A percentile compares a stretch with the other conserved stretches of the same genome.
Conservation (phyloP, 148 eudicot genomes). For the Rhododendron ovatum region DNA sequence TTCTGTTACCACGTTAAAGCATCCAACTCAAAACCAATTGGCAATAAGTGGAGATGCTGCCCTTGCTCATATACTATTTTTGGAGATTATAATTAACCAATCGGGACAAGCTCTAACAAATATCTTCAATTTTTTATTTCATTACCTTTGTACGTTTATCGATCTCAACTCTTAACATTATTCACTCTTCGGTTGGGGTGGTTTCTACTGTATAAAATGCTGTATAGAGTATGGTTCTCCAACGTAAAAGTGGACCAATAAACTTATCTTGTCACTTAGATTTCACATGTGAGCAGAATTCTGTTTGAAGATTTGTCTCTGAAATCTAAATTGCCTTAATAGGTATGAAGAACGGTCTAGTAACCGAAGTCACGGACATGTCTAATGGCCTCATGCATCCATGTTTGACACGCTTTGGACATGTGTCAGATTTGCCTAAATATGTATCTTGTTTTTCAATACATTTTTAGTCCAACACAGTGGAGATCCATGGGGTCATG, state of each 20-base stretch:
- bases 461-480: not conserved
- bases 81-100: not conserved
- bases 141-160: not conserved
- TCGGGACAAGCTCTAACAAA: not conserved
- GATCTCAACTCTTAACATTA: not conserved
- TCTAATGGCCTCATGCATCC: not conserved
- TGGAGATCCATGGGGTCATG: not conserved
- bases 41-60: not conserved
- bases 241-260: not conserved
- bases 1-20: too few species aligned
- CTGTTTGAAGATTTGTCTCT: not conserved
- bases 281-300: not conserved
- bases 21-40: too few species aligned
- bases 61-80: not conserved
- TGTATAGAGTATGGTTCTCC: not conserved
- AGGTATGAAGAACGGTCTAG: not conserved
- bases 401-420: not conserved
- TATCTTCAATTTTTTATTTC: not conserved
- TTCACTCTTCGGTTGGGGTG: not conserved
- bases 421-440: not conserved
- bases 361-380: not conserved
- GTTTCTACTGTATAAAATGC: not conserved
- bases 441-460: not conserved
- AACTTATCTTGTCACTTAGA: not conserved
- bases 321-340: not conserved